These are phyloP conservation scores for Thecaphora thlaspeos DNA, from an alignment of 1,284 basidiomycete species.

Conservation along the genomic window DNA sequence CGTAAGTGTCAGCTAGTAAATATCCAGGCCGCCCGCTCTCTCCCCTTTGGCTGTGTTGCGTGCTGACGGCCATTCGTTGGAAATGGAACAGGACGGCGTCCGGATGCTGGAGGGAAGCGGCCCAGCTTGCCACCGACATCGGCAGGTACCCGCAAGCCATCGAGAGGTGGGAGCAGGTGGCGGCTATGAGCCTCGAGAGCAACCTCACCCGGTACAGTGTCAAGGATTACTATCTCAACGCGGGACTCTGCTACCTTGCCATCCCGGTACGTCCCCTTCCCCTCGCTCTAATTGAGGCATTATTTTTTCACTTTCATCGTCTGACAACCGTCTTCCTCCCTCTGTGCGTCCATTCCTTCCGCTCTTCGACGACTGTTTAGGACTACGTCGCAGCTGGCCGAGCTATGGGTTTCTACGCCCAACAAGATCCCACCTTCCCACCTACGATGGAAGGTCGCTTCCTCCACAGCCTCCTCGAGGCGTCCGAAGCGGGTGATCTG, in stretches of 20 bases:
- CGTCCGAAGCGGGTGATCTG: slow-evolving; percentile 51
- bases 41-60: too few relatives aligned
- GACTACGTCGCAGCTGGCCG: slow-evolving; percentile 52
- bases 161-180: slow-evolving; percentile 84
- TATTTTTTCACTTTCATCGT: not conserved
- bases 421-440: slow-evolving; percentile 53
- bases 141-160: slow-evolving; percentile 83
- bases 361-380: slow-evolving; percentile 3
- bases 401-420: slow-evolving; percentile 56
- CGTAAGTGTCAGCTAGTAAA: slow-evolving; percentile 67
- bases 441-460: slow-evolving; percentile 55
- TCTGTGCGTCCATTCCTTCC: not conserved
- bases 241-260: slow-evolving; percentile 84
- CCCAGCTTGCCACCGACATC: slow-evolving; percentile 87
- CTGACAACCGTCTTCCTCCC: not conserved
- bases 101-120: slow-evolving; percentile 91
- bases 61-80: not conserved
- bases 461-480: slow-evolving; percentile 50
- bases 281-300: not conserved
- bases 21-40: too few relatives aligned
- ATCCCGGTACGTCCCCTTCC: slow-evolving; percentile 68
- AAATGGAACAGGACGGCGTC: slow-evolving; percentile 70
- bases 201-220: slow-evolving; percentile 95
- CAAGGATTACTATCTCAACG: slow-evolving; percentile 93
- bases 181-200: slow-evolving; percentile 77